Percentiles rank a stretch among this genome's conserved stretches.
These are phyloP conservation scores for Backusella tuberculispora DNA, from an alignment of 192 early-diverging fungal species.

Conservation along the genomic window DNA sequence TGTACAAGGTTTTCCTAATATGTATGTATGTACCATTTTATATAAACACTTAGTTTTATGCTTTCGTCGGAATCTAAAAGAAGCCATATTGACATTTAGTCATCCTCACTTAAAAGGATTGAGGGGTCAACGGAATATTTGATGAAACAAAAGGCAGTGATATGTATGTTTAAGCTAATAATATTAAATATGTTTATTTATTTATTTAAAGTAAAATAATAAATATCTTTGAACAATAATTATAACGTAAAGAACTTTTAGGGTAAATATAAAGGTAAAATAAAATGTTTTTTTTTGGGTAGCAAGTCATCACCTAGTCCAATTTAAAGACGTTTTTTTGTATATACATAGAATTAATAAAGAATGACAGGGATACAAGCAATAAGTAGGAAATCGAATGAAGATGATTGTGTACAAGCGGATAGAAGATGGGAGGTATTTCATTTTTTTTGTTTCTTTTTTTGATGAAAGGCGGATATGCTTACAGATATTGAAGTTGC, in stretches of 20 bases:
- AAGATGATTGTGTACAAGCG: not conserved
- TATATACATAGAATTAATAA: not conserved
- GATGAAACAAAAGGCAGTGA: not conserved
- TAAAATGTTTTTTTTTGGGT: not conserved
- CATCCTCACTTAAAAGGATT: not conserved
- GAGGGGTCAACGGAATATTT: not conserved
- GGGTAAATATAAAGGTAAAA: not conserved
- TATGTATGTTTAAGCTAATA: not conserved
- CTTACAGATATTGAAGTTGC: not conserved
- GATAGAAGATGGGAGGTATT: not conserved
- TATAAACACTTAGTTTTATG: not conserved
- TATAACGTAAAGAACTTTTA: conserved; percentile 10
- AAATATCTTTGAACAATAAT: not conserved
- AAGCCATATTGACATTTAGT: not conserved
- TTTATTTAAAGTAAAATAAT: not conserved
- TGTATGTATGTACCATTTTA: not conserved
- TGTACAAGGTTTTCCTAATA: not conserved
- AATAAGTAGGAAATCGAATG: not conserved
- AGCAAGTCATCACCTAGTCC: not conserved
- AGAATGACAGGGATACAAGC: not conserved
- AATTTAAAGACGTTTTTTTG: not conserved
- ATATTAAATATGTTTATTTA: not conserved
- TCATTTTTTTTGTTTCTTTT: not conserved
- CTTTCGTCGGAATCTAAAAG: not conserved
- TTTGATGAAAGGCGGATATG: not conserved